These are phyloP conservation scores for Carallia pectinifolia DNA, from an alignment of 345 rosid genomes.

Conservation along the genomic window DNA sequence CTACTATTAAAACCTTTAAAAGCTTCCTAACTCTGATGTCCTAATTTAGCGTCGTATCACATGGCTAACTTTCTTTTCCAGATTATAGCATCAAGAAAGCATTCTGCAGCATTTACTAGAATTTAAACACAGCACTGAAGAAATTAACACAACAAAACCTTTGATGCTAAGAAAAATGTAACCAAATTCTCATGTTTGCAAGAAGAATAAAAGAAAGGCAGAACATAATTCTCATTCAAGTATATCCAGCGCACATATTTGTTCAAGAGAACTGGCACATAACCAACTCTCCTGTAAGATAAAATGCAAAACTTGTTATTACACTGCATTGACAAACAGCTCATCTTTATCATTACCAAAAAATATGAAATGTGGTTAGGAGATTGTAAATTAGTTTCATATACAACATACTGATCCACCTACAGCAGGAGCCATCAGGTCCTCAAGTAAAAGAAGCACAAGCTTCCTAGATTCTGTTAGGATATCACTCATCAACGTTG, in stretches of 20 bases:
- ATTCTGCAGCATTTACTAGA: no score
- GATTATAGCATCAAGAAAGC: no score
- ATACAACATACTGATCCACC: slow-evolving; percentile 98
- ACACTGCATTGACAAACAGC: not conserved
- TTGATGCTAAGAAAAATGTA: not conserved
- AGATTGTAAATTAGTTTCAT: slow-evolving; percentile 37
- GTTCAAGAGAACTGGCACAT: slow-evolving; percentile 67
- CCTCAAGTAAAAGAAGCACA: slow-evolving; percentile 93
- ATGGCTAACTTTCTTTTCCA: no score
- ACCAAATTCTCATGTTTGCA: not conserved
- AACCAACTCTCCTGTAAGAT: slow-evolving; percentile 77
- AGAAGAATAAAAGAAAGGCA: slow-evolving; percentile 9
- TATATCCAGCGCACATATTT: slow-evolving; percentile 82
- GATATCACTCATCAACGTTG: slow-evolving; percentile 47
- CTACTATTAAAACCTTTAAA: no score
- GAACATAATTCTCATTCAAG: slow-evolving; percentile 69
- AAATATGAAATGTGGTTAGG: slow-evolving; percentile 12
- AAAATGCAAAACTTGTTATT: slow-evolving; percentile 14
- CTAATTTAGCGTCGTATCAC: no score
- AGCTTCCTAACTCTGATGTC: no score
- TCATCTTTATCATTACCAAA: not conserved
- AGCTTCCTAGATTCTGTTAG: slow-evolving; percentile 66
- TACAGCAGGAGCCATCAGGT: slow-evolving; percentile 99
- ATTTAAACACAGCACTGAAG: no score
- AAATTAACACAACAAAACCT: no score